Conservation (phyloP, 1,284 basidiomycete genomes). For the Butyriboletus appendiculatus region DNA sequence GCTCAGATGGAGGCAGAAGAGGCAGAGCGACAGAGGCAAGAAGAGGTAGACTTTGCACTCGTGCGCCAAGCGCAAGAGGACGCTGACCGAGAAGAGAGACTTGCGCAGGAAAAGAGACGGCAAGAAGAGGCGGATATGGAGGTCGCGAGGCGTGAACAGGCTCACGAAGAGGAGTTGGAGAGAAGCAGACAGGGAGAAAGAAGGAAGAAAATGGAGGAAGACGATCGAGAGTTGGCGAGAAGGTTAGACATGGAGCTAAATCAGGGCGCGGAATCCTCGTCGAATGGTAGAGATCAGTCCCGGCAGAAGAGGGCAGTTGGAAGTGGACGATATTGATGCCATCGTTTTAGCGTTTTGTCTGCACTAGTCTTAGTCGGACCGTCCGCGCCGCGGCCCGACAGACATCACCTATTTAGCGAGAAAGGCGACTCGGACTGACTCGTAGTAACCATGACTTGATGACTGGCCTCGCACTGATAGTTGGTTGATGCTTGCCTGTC, state of each 20-base stretch:
- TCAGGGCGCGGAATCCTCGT: conserved; percentile 7
- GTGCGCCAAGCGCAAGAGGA: conserved; percentile 34
- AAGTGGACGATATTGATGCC: conserved; percentile 6
- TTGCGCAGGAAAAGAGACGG: conserved; percentile 21
- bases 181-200: conserved; percentile 37
- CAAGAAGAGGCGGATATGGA: conserved; percentile 36
- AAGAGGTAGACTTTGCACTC: conserved; percentile 34
- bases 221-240: conserved; percentile 32
- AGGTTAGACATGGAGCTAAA: conserved; percentile 35
- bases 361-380: not conserved
- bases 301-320: conserved; percentile 1
- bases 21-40: conserved; percentile 31
- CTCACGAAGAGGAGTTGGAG: conserved; percentile 40
- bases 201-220: conserved; percentile 24
- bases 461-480: not conserved
- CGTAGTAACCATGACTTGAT: no score
- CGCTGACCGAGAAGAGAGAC: conserved; percentile 26
- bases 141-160: conserved; percentile 38
- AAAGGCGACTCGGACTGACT: no score
- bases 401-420: not conserved
- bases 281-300: conserved; percentile 8
- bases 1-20: conserved; percentile 37
- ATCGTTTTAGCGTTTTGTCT: not conserved
- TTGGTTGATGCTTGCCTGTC: not conserved
- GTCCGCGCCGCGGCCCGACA: not conserved